Conservation (phyloP, 2,329 filamentous ascomycete genomes). For the Incumbomyces lentus region DNA sequence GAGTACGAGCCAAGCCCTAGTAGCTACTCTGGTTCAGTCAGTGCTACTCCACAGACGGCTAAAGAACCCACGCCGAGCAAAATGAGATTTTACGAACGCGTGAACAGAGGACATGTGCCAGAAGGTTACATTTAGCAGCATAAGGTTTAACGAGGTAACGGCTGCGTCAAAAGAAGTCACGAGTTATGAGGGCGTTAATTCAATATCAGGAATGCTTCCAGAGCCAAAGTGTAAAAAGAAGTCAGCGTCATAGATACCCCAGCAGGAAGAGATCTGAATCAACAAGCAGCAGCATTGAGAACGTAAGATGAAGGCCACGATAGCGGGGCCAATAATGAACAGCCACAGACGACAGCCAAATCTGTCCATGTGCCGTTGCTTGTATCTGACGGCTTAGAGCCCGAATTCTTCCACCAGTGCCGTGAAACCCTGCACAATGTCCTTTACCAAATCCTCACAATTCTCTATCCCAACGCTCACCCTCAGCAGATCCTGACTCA, state of each 20-base stretch:
- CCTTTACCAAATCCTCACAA: constrained; percentile 70
- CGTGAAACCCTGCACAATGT: constrained; percentile 59
- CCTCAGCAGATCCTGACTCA: constrained; percentile 64
- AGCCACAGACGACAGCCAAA: too few relatives aligned
- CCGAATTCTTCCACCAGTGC: constrained; percentile 36
- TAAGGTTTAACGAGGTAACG: neutral
- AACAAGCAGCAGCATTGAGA: too few relatives aligned
- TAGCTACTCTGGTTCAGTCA: neutral
- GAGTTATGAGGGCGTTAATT: neutral
- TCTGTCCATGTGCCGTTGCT: too few relatives aligned
- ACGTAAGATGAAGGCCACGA: too few relatives aligned
- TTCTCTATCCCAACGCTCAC: constrained; percentile 81
- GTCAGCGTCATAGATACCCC: too few relatives aligned
- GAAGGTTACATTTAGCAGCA: neutral
- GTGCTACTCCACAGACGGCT: neutral
- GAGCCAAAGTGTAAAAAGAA: too few relatives aligned
- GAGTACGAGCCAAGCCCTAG: neutral
- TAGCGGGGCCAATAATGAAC: too few relatives aligned
- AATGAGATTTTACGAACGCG: constrained; percentile 4
- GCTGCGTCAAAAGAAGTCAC: neutral
- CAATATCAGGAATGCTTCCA: too few relatives aligned
- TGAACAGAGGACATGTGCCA: neutral
- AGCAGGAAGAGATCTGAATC: too few relatives aligned
- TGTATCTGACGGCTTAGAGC: neutral
- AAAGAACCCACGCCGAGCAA: neutral